These are phyloP conservation scores for Termitomyces eurrhizus DNA, from an alignment of 768 basidiomycete species.

Conservation along the genomic window DNA sequence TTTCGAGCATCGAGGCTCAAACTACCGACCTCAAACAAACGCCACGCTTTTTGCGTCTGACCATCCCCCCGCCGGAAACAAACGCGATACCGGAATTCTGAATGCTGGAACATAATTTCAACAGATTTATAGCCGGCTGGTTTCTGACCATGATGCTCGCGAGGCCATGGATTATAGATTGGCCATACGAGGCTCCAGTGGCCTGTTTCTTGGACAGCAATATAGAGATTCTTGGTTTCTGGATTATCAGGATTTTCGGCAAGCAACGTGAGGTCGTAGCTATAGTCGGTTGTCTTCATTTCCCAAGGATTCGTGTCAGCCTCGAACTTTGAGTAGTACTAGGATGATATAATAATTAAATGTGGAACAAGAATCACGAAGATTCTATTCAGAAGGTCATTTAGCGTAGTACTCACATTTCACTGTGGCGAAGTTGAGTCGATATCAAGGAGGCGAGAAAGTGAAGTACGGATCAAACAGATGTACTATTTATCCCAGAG, in stretches of 20 bases:
- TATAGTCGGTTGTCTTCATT: background rate
- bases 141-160: background rate
- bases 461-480: background rate
- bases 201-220: background rate
- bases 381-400: too few relatives aligned
- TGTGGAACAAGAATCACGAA: too few relatives aligned
- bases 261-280: background rate
- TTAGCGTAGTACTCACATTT: background rate
- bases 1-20: background rate
- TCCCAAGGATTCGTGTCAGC: background rate
- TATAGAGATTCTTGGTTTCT: background rate
- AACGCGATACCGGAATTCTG: background rate
- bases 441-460: background rate
- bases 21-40: background rate
- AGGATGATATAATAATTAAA: background rate
- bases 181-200: background rate
- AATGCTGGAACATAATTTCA: background rate
- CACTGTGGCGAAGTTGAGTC: background rate
- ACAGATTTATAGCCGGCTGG: background rate
- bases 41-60: background rate
- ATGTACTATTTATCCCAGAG: background rate
- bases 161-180: background rate
- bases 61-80: background rate
- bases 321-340: background rate
- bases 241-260: background rate